Evolutionary conservation across 2,329 filamentous ascomycete species (phyloP).

Genomic region (Fusarium domesticum): DNA sequence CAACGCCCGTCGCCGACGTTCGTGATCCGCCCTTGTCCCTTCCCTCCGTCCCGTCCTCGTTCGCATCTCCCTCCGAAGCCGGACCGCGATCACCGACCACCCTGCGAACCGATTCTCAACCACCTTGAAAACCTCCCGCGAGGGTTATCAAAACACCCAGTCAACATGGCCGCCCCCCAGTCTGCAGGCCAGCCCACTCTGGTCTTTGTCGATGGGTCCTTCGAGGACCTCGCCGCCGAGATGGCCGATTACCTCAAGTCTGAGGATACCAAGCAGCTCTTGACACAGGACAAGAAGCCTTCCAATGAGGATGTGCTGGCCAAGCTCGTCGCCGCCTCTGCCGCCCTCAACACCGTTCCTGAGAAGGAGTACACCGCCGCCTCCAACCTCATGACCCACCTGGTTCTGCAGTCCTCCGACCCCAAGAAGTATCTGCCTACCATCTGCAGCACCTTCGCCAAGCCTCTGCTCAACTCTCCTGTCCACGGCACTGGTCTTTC

Average conservation of each 20-base stretch:
- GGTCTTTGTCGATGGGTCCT: slow-evolving; percentile 83
- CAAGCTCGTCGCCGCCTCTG: slow-evolving; percentile 80
- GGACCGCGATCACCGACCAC: slow-evolving; percentile 17
- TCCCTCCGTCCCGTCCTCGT: slow-evolving; percentile 7
- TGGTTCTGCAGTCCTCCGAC: slow-evolving; percentile 82
- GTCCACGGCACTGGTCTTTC: slow-evolving; percentile 81
- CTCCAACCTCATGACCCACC: slow-evolving; percentile 94
- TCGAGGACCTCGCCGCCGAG: slow-evolving; percentile 89
- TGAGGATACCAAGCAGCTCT: slow-evolving; percentile 71
- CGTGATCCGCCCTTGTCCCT: slow-evolving; percentile 21
- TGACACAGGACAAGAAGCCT: slow-evolving; percentile 65
- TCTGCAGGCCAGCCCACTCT: slow-evolving; percentile 54
- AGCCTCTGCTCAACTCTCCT: slow-evolving; percentile 82
- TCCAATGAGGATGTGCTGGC: slow-evolving; percentile 80
- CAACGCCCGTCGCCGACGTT: slow-evolving; percentile 21
- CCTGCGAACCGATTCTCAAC: slow-evolving; percentile 20
- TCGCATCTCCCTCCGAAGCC: slow-evolving; percentile 15
- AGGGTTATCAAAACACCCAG: slow-evolving; percentile 17
- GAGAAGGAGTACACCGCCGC: slow-evolving; percentile 97
- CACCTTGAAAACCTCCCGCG: slow-evolving; percentile 17
- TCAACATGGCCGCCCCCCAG: slow-evolving; percentile 33
- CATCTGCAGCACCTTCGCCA: slow-evolving; percentile 85
- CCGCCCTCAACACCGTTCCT: slow-evolving; percentile 75
- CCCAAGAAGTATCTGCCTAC: slow-evolving; percentile 80
- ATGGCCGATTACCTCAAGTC: slow-evolving; percentile 91